Evolutionary conservation across 345 rosid genomes (phyloP).

Genomic region (Hibiscus trionum): DNA sequence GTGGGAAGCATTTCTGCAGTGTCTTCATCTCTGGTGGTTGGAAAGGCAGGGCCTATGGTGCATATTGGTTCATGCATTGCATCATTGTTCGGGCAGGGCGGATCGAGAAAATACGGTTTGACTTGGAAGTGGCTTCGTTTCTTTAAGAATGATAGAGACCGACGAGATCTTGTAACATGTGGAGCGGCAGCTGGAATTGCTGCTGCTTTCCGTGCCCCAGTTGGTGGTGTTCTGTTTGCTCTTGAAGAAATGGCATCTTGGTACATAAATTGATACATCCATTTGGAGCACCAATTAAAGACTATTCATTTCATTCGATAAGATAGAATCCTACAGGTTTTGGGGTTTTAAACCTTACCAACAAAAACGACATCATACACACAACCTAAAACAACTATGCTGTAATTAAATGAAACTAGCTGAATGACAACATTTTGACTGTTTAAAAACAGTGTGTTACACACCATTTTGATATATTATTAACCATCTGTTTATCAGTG

Average conservation of each 20-base stretch:
- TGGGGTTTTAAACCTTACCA: too few relatives aligned
- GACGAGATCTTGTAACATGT: constrained; percentile 87
- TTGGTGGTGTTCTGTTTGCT: constrained; percentile 83
- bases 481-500: background rate
- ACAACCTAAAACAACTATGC: too few relatives aligned
- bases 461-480: background rate
- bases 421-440: too few relatives aligned
- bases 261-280: constrained; percentile 32
- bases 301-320: too few relatives aligned
- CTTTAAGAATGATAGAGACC: constrained; percentile 80
- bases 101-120: constrained; percentile 64
- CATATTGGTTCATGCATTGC: constrained; percentile 95
- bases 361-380: too few relatives aligned
- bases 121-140: constrained; percentile 76
- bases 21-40: constrained; percentile 73
- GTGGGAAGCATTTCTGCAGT: constrained; percentile 82
- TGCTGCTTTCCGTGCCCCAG: constrained; percentile 85
- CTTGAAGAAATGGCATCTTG: constrained; percentile 98
- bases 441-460: too few relatives aligned
- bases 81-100: constrained; percentile 78
- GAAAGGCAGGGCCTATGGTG: constrained; percentile 97
- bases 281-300: background rate
- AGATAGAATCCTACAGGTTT: too few relatives aligned
- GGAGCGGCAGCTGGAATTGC: constrained; percentile 97
- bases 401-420: too few relatives aligned